A percentile compares a stretch with the other conserved stretches of the same genome.
These are phyloP conservation scores for Saccharomycopsis fermentans DNA, from an alignment of 805 yeast species.

Conservation along the genomic window DNA sequence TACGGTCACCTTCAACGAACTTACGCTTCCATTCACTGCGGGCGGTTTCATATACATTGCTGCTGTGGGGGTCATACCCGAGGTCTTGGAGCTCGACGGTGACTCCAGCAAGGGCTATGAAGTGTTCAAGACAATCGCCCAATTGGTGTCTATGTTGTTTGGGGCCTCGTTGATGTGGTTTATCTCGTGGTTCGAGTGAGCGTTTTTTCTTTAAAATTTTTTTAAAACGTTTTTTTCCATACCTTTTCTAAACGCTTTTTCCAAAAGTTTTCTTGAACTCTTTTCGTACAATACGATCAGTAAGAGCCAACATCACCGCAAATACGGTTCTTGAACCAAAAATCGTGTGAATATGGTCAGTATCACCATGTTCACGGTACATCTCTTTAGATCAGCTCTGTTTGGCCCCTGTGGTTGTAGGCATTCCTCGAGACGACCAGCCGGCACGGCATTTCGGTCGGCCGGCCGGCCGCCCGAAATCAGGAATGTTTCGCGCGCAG, in stretches of 20 bases:
- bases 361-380: too few relatives aligned
- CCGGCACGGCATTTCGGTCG: neutral
- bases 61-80: conserved; percentile 68
- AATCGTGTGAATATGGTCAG: too few relatives aligned
- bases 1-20: conserved; percentile 39
- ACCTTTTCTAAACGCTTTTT: too few relatives aligned
- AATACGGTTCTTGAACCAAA: too few relatives aligned
- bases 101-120: conserved; percentile 31
- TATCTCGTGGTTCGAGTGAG: conserved; percentile 37
- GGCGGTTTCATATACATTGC: conserved; percentile 72
- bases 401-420: too few relatives aligned
- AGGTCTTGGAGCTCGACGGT: conserved; percentile 39
- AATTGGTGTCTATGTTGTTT: conserved; percentile 37
- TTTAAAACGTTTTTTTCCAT: too few relatives aligned
- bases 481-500: neutral
- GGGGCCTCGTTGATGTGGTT: conserved; percentile 52
- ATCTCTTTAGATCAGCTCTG: too few relatives aligned
- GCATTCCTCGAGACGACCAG: too few relatives aligned
- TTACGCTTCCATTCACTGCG: conserved; percentile 61
- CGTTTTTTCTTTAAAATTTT: too few relatives aligned
- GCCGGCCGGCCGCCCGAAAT: neutral
- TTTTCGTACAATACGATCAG: too few relatives aligned
- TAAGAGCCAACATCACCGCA: too few relatives aligned
- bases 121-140: conserved; percentile 32
- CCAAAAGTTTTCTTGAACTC: too few relatives aligned